These are phyloP conservation scores for Pelargonium myrrhifolium DNA, from an alignment of 441 rosid genomes.

Conservation along the genomic window DNA sequence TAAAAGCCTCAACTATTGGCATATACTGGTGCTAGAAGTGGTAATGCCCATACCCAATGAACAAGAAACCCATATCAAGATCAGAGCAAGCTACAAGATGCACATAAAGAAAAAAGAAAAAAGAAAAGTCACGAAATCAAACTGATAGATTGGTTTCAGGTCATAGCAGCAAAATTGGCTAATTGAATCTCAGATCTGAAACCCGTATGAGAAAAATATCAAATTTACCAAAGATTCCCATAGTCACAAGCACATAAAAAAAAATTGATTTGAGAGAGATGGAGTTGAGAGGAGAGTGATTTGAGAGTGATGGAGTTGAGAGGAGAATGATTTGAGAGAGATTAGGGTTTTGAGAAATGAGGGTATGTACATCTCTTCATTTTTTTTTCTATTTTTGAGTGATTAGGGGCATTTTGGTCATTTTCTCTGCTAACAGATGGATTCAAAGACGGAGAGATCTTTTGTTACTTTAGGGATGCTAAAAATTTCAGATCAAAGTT, in stretches of 20 bases:
- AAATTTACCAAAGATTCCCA: constrained; percentile 28
- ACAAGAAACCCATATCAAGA: constrained; percentile 20
- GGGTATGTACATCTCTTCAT: too few relatives aligned
- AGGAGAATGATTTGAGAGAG: too few relatives aligned
- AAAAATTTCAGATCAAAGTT: too few relatives aligned
- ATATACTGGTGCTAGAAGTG: background rate
- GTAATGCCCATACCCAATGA: background rate
- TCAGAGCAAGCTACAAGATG: background rate
- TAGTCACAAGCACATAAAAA: constrained; percentile 16
- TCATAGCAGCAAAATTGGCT: constrained; percentile 12
- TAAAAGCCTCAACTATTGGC: background rate
- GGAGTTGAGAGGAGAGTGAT: too few relatives aligned
- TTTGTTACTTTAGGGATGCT: too few relatives aligned
- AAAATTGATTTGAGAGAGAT: too few relatives aligned
- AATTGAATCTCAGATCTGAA: constrained; percentile 28
- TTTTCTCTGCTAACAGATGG: too few relatives aligned
- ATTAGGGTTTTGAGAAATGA: too few relatives aligned
- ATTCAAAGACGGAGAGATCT: too few relatives aligned
- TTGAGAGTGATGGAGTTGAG: too few relatives aligned
- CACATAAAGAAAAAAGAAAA: constrained; percentile 12
- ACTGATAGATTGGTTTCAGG: background rate
- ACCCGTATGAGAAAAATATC: constrained; percentile 14
- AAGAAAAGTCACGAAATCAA: constrained; percentile 7
- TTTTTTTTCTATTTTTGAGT: too few relatives aligned
- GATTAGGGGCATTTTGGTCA: too few relatives aligned